A percentile compares a stretch with the other conserved stretches of the same genome.
These are phyloP conservation scores for Mangifera indica DNA, from an alignment of 345 rosid species.

Conservation along the genomic window DNA sequence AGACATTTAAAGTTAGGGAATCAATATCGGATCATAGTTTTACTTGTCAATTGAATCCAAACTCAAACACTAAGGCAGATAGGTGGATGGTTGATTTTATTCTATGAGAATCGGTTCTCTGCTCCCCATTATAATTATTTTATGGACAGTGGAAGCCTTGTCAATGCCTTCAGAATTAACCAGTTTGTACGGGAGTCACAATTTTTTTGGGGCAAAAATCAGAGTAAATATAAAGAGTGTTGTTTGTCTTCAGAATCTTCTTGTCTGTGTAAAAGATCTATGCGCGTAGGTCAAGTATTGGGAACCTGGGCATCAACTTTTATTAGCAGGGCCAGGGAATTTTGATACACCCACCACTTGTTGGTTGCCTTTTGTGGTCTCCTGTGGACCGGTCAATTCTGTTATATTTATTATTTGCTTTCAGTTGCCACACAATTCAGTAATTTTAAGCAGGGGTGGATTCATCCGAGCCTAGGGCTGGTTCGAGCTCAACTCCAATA, in stretches of 20 bases:
- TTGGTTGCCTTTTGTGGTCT: background rate
- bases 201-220: background rate
- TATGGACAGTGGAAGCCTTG: too few species aligned
- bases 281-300: too few species aligned
- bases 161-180: background rate
- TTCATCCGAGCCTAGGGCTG: too few species aligned
- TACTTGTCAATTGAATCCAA: background rate
- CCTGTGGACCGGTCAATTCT: background rate
- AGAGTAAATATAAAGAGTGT: background rate
- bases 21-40: slow-evolving; percentile 3
- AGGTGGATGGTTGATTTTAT: background rate
- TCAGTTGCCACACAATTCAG: too few species aligned
- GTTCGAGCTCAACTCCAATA: too few species aligned
- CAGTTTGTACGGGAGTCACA: background rate
- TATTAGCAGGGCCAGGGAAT: background rate
- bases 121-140: slow-evolving; percentile 15
- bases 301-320: background rate
- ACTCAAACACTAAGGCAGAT: background rate
- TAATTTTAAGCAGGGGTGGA: too few species aligned
- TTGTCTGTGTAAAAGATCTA: background rate
- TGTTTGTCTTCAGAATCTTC: slow-evolving; percentile 1
- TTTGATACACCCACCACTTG: slow-evolving; percentile 1
- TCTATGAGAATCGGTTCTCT: background rate
- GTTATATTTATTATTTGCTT: background rate
- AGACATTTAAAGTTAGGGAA: background rate